phyloP scores from a whole-genome alignment of 331 rosid species.

The Quercus tomentella region DNA sequence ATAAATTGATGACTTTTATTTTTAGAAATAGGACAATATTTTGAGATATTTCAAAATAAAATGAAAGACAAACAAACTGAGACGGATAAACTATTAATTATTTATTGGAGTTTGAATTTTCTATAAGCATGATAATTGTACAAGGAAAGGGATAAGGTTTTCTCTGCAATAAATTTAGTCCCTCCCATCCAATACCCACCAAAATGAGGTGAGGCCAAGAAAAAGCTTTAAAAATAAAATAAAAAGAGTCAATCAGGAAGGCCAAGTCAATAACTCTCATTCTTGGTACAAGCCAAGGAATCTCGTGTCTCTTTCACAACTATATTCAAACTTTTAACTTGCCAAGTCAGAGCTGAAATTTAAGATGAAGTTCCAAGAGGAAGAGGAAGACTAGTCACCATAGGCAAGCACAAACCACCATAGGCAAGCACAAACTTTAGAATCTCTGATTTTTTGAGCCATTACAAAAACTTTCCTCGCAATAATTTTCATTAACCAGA shows the following conservation, averaged over 20 bases:
- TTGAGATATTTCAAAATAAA: rapidly evolving
- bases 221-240: neutral
- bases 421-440: neutral
- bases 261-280: neutral
- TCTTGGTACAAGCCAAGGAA: neutral
- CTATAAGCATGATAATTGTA: neutral
- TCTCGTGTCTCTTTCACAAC: neutral
- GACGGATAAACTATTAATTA: rapidly evolving
- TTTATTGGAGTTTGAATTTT: neutral
- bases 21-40: no score
- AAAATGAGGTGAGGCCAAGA: neutral
- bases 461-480: neutral
- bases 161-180: no score
- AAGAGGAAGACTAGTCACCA: slow-evolving; percentile 8
- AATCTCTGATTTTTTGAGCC: neutral
- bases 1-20: no score
- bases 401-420: neutral
- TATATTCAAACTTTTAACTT: slow-evolving; percentile 15
- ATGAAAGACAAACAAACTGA: no score
- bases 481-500: neutral
- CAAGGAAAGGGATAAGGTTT: neutral
- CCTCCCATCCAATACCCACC: neutral
- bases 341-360: neutral
- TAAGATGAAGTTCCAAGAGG: neutral
- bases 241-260: neutral